Evolutionary conservation across 495 filamentous ascomycete species (phyloP), one percentile per base, ranked within the genome.

Genomic region (Paragyromitra xinjiangensis): DNA sequence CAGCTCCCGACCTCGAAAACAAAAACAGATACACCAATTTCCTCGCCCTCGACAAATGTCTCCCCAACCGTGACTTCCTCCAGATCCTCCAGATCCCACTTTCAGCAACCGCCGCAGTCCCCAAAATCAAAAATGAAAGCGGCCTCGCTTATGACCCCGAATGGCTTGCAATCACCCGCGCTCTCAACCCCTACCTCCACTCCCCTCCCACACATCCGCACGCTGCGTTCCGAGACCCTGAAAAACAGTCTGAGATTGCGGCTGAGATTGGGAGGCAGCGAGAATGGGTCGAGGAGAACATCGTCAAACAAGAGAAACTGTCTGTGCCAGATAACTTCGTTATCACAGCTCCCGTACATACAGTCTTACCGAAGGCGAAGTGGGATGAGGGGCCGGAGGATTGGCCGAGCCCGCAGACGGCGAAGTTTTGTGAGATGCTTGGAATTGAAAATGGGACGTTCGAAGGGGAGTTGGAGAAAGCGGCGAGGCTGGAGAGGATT

Each of bases 141-240:
- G 73, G 81, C 83, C 88, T 98, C 3, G 83, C 89, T 42, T 98
- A 98, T 83, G 95, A 99, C 83, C 89, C 90, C 39, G 95, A 99
- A 85, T 99, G 94, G 94, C 89, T 98, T 3, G 91, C 95, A 7
- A 97, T 99, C 77, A 92, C 91, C 1, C 93, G 94, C 14, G 90
- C 90, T 1, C 94, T 97, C 80, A 89, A 91, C 34, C 72, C 86
- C 0, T 85, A 88, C 44, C 71, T 81, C 39, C 66, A 82, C 74
- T 40, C 67, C 6, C 74, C 50, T 5, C 42, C 74, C 63, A 55
- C 73, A 29, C 58, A 56, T 69, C 61, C 26, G 22, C 63, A 44
- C 55, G 9, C 68, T 22, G 11, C 58, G 2, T 53, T 74, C 55
- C 51, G 51, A 9, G 64, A 64, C 58, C 45, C 67, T 65, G 44